Percentiles rank a stretch among this genome's conserved stretches.
phyloP scores from a whole-genome alignment of 108 stramenopile species.

The Chaetoceros muelleri region DNA sequence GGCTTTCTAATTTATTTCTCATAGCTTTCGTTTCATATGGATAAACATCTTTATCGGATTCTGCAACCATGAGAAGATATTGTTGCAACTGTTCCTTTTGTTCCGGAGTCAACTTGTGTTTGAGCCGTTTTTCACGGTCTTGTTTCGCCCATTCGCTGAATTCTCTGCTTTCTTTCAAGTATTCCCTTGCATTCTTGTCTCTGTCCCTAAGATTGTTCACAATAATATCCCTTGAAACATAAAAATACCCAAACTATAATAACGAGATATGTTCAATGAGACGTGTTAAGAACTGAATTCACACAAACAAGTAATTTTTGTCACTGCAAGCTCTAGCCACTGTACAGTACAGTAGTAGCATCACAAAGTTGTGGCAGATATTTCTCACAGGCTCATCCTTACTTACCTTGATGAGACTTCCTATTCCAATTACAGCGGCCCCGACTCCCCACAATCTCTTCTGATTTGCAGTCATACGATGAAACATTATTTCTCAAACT shows the following conservation, averaged over 20 bases:
- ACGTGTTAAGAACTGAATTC: too few relatives aligned
- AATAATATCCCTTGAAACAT: background rate
- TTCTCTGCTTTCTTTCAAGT: background rate
- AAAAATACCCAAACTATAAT: background rate
- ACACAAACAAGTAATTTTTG: too few relatives aligned
- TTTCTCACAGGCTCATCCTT: too few relatives aligned
- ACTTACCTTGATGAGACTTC: background rate
- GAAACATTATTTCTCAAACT: background rate
- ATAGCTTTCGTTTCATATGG: background rate
- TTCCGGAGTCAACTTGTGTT: slow-evolving; percentile 15
- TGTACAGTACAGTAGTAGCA: too few relatives aligned
- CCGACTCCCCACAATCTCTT: background rate
- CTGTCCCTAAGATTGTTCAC: background rate
- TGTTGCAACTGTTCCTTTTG: slow-evolving; percentile 30
- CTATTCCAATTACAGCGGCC: background rate
- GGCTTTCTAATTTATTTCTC: background rate
- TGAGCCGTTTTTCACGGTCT: background rate
- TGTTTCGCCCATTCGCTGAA: background rate
- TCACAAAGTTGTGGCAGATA: too few relatives aligned
- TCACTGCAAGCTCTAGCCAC: too few relatives aligned
- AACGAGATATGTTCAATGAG: too few relatives aligned
- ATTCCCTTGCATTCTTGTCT: background rate
- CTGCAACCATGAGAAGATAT: slow-evolving; percentile 20
- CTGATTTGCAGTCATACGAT: background rate
- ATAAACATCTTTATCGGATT: slow-evolving; percentile 2